A percentile compares a stretch with the other conserved stretches of the same genome.
Conservation (phyloP, 2,329 filamentous ascomycete species). For the Fusarium euwallaceae region DNA sequence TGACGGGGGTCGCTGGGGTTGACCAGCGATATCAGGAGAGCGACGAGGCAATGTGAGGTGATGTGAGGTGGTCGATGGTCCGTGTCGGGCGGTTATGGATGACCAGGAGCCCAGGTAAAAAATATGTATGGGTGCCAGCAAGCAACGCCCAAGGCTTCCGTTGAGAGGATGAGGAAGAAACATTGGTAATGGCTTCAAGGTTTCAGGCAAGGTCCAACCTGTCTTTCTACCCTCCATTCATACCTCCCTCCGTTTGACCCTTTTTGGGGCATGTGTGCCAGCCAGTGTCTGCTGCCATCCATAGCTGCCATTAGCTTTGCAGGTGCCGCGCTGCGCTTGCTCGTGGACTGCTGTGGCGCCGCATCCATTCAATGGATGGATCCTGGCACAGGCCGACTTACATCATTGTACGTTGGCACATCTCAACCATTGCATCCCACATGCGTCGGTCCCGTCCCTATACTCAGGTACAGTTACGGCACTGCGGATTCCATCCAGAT, state of each 20-base stretch:
- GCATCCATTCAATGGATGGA: constrained; percentile 24
- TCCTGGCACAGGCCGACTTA: constrained; percentile 40
- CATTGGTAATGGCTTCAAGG: constrained; percentile 22
- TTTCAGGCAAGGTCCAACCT: constrained; percentile 22
- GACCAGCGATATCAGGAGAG: constrained; percentile 46
- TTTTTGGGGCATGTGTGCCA: constrained; percentile 16
- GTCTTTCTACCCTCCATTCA: neutral
- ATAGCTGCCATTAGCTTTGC: constrained; percentile 7
- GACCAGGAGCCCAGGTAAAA: constrained; percentile 29
- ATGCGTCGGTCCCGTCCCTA: constrained; percentile 13
- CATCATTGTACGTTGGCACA: constrained; percentile 43
- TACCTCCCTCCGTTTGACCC: constrained; percentile 12
- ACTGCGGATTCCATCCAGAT: constrained; percentile 25
- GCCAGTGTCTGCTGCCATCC: constrained; percentile 34
- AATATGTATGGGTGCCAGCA: constrained; percentile 18
- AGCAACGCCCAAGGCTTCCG: constrained; percentile 17
- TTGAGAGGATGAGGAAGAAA: constrained; percentile 7
- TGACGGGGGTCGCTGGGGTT: constrained; percentile 38
- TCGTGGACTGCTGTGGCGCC: constrained; percentile 38
- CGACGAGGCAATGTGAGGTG: constrained; percentile 45
- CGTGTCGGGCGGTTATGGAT: constrained; percentile 41
- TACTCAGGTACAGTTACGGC: constrained; percentile 27
- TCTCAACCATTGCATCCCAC: constrained; percentile 32
- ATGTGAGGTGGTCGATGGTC: constrained; percentile 44
- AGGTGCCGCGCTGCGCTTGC: constrained; percentile 22